A percentile compares a stretch with the other conserved stretches of the same genome.
Conservation (phyloP, 495 filamentous ascomycete genomes). For the Lasiosphaeris hirsuta region DNA sequence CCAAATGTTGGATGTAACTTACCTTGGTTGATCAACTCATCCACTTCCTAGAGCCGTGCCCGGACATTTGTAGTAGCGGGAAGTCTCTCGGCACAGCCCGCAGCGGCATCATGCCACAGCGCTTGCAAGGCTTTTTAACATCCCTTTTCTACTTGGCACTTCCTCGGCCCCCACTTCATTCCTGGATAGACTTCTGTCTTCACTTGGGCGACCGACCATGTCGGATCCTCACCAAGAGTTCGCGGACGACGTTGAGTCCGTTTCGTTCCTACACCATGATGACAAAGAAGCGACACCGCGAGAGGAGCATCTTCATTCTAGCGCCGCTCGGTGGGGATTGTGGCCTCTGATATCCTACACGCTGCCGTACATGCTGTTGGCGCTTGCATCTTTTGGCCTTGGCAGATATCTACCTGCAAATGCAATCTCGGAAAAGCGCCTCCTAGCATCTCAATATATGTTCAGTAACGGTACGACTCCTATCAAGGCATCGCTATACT, state of each 20-base stretch:
- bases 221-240: neutral
- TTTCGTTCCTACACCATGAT: slow-evolving; percentile 2
- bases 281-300: neutral
- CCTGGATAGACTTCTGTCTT: too few species aligned
- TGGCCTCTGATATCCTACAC: neutral
- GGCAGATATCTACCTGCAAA: neutral
- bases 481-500: neutral
- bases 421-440: neutral
- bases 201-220: neutral
- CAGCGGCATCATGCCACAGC: too few species aligned
- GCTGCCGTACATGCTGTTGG: neutral
- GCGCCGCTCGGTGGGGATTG: too few species aligned
- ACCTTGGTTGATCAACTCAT: too few species aligned
- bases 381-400: neutral
- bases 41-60: too few species aligned
- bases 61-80: too few species aligned
- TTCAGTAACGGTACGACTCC: slow-evolving; percentile 7
- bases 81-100: too few species aligned
- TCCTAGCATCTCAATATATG: slow-evolving; percentile 1
- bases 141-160: too few species aligned
- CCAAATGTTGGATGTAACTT: too few species aligned
- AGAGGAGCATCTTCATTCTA: neutral
- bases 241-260: slow-evolving; percentile 1
- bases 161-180: too few species aligned
- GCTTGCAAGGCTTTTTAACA: too few species aligned